Conservation (phyloP, 129 eudicot genomes). For the Escallonia rubra region DNA sequence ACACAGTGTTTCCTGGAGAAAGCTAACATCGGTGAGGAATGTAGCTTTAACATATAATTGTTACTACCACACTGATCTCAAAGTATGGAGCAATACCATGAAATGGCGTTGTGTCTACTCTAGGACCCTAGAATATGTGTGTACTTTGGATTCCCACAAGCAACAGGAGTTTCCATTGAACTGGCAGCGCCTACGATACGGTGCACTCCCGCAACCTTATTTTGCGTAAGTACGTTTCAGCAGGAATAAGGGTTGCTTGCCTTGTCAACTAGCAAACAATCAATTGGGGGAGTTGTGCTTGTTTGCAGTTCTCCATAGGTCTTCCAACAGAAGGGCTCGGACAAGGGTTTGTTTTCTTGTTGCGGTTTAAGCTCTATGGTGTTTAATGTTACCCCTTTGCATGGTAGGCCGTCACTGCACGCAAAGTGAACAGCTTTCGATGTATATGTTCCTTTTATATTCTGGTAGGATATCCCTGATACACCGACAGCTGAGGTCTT, state of each 20-base stretch:
- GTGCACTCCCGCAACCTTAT: no score
- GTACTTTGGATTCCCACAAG: neutral
- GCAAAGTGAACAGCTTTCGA: conserved; percentile 51
- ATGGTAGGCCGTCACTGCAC: conserved; percentile 60
- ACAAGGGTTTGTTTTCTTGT: conserved; percentile 14
- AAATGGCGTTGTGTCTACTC: neutral
- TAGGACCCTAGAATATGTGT: neutral
- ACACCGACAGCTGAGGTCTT: conserved; percentile 62
- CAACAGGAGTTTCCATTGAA: neutral
- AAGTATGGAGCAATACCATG: neutral
- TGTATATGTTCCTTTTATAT: conserved; percentile 69
- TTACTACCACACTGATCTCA: neutral
- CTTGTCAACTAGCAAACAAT: conserved; percentile 32
- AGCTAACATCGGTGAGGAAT: neutral
- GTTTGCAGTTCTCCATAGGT: conserved; percentile 49
- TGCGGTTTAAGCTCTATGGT: conserved; percentile 39
- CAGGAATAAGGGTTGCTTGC: conserved; percentile 24
- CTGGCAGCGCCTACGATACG: neutral
- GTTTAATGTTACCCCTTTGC: conserved; percentile 45
- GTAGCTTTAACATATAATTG: neutral
- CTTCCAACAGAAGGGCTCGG: conserved; percentile 46
- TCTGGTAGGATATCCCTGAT: conserved; percentile 42
- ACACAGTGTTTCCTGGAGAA: neutral
- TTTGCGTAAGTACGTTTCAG: neutral
- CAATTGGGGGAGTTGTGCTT: conserved; percentile 42